These are phyloP conservation scores for Tricholoma hemisulphureum DNA, from an alignment of 768 basidiomycete species.

Conservation along the genomic window DNA sequence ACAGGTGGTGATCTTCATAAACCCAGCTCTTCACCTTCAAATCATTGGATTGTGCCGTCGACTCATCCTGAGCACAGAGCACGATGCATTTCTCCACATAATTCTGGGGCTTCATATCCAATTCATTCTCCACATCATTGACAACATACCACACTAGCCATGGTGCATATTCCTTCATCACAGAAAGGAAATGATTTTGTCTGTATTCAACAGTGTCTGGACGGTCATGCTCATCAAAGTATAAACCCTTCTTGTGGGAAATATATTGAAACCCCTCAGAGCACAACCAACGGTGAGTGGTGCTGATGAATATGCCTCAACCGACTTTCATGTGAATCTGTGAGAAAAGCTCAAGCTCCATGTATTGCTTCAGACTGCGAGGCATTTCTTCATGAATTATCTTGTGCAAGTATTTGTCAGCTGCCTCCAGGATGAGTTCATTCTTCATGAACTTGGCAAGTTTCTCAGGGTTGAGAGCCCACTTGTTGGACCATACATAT, in stretches of 20 bases:
- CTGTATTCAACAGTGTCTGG: constrained; percentile 34
- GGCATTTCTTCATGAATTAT: constrained; percentile 19
- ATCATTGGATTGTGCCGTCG: constrained; percentile 40
- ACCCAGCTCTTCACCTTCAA: constrained; percentile 32
- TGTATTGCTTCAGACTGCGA: too few relatives aligned
- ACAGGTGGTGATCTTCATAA: constrained; percentile 27
- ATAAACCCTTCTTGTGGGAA: constrained; percentile 31
- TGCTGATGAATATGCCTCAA: constrained; percentile 21
- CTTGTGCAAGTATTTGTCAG: constrained; percentile 11
- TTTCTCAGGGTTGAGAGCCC: constrained; percentile 19
- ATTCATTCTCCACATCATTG: constrained; percentile 13
- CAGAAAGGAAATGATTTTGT: constrained; percentile 30
- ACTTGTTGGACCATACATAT: constrained; percentile 19
- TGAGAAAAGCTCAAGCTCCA: too few relatives aligned
- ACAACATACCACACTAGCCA: constrained; percentile 13
- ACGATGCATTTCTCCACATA: constrained; percentile 26
- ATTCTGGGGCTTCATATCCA: constrained; percentile 4
- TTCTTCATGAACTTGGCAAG: constrained; percentile 9
- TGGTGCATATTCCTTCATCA: constrained; percentile 17
- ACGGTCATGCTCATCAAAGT: constrained; percentile 36
- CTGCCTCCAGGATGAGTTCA: constrained; percentile 10
- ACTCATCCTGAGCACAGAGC: constrained; percentile 37
- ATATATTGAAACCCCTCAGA: constrained; percentile 24
- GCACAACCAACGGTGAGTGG: constrained; percentile 15
- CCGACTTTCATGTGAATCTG: constrained; percentile 7